Evolutionary conservation across 2,329 filamentous ascomycete species (phyloP).

Genomic region (Tolypocladium pustulatum): DNA sequence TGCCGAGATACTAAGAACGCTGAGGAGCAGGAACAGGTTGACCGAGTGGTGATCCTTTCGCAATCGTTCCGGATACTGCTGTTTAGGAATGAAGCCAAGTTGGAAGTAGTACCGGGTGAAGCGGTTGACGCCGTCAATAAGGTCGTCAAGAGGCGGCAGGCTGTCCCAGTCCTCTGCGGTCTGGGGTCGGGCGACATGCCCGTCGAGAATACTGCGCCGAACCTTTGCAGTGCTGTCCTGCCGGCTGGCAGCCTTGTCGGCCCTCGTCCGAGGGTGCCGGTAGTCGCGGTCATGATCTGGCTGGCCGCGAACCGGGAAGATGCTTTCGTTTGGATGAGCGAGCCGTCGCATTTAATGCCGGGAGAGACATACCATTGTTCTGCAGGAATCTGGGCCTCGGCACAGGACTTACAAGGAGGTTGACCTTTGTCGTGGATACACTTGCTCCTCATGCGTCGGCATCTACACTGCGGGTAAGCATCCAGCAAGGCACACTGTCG

Average conservation of each 20-base stretch:
- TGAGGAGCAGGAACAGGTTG: slow-evolving; percentile 43
- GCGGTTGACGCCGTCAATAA: slow-evolving; percentile 40
- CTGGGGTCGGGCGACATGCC: slow-evolving; percentile 11
- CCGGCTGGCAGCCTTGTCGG: slow-evolving; percentile 35
- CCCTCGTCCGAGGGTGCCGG: slow-evolving; percentile 41
- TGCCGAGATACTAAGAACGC: slow-evolving; percentile 46
- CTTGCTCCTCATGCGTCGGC: slow-evolving; percentile 46
- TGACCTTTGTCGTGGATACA: slow-evolving; percentile 38
- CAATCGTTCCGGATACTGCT: slow-evolving; percentile 36
- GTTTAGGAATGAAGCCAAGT: slow-evolving; percentile 47
- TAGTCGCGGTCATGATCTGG: slow-evolving; percentile 44
- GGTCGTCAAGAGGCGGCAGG: slow-evolving; percentile 36
- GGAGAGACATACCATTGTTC: slow-evolving; percentile 35
- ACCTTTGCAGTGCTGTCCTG: slow-evolving; percentile 23
- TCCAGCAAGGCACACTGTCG: no score
- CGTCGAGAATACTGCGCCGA: slow-evolving; percentile 22
- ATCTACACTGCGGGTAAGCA: slow-evolving; percentile 22
- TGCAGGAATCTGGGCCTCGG: slow-evolving; percentile 34
- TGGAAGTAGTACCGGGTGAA: slow-evolving; percentile 49
- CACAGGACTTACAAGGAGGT: slow-evolving; percentile 41
- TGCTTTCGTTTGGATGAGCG: slow-evolving; percentile 18
- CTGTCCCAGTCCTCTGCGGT: slow-evolving; percentile 34
- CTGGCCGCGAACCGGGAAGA: slow-evolving; percentile 42
- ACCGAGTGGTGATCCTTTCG: slow-evolving; percentile 34
- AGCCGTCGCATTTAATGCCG: not conserved